Conservation (phyloP, 371 early-diverging fungal species). For the Synchytrium microbalum region DNA sequence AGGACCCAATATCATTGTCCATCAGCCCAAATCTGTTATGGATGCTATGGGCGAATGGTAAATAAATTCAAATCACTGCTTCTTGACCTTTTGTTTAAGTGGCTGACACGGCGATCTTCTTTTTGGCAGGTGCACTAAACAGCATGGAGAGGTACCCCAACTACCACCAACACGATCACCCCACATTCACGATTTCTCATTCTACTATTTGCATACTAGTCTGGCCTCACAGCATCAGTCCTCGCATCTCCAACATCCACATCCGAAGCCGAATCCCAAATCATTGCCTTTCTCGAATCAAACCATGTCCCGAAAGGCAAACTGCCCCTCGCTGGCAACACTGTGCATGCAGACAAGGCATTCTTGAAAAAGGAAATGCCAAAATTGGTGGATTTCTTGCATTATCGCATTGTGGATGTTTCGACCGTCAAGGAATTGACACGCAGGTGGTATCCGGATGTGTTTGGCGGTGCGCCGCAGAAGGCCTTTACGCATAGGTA, state of each 20-base stretch:
- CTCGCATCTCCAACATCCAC: slow-evolving; percentile 59
- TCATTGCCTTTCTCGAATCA: slow-evolving; percentile 62
- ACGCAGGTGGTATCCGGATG: slow-evolving; percentile 61
- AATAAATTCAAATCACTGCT: too few species aligned
- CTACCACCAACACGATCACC: not conserved
- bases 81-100: not conserved
- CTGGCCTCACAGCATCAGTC: slow-evolving; percentile 76
- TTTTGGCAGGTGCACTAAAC: slow-evolving; percentile 59
- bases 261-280: slow-evolving; percentile 60
- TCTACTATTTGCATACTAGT: too few species aligned
- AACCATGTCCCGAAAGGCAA: slow-evolving; percentile 52
- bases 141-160: slow-evolving; percentile 79
- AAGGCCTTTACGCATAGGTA: slow-evolving; percentile 50
- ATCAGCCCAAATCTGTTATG: slow-evolving; percentile 55
- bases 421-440: slow-evolving; percentile 83
- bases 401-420: slow-evolving; percentile 72
- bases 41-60: slow-evolving; percentile 86
- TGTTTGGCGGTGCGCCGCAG: slow-evolving; percentile 34
- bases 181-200: not conserved
- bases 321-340: slow-evolving; percentile 86
- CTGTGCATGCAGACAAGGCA: slow-evolving; percentile 75
- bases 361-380: slow-evolving; percentile 83
- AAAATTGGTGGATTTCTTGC: slow-evolving; percentile 61
- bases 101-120: not conserved
- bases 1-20: slow-evolving; percentile 72